A percentile compares a stretch with the other conserved stretches of the same genome.
phyloP scores from a whole-genome alignment of 1,139 yeast species.

The Geotrichum histeridarum region DNA sequence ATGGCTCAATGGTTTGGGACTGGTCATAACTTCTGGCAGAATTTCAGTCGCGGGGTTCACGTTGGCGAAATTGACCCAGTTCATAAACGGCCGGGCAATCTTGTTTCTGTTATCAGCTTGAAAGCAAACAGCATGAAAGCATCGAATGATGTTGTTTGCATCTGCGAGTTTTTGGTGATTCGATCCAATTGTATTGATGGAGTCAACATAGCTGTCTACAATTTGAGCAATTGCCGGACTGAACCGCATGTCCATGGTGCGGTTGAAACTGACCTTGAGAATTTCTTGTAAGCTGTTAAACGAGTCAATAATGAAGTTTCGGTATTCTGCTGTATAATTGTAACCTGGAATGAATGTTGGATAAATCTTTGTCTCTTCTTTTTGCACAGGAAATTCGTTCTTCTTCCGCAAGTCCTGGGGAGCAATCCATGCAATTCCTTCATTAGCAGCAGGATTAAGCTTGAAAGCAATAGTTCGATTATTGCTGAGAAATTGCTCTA shows the following conservation, averaged over 20 bases:
- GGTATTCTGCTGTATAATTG: conserved; percentile 38
- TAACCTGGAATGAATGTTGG: conserved; percentile 40
- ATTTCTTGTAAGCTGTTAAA: conserved; percentile 25
- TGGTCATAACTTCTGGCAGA: conserved; percentile 28
- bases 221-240: conserved; percentile 13
- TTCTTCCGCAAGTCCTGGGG: conserved; percentile 29
- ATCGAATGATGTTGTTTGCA: conserved; percentile 25
- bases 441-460: conserved; percentile 40
- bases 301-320: conserved; percentile 38
- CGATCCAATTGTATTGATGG: conserved; percentile 14
- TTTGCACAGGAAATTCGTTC: conserved; percentile 17
- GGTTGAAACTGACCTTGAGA: conserved; percentile 6
- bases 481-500: conserved; percentile 33
- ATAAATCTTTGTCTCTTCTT: conserved; percentile 37
- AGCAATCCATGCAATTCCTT: conserved; percentile 42
- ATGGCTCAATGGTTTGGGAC: conserved; percentile 49
- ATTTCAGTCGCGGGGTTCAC: conserved; percentile 23
- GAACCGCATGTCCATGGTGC: conserved; percentile 15
- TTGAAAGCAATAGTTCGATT: conserved; percentile 42
- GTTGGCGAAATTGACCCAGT: conserved; percentile 29
- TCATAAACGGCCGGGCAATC: conserved; percentile 22
- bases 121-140: conserved; percentile 26
- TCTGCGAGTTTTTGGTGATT: conserved; percentile 21
- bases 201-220: conserved; percentile 18
- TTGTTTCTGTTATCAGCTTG: conserved; percentile 21